phyloP scores from a whole-genome alignment of 768 basidiomycete species.

The Suillus cothurnatus region DNA sequence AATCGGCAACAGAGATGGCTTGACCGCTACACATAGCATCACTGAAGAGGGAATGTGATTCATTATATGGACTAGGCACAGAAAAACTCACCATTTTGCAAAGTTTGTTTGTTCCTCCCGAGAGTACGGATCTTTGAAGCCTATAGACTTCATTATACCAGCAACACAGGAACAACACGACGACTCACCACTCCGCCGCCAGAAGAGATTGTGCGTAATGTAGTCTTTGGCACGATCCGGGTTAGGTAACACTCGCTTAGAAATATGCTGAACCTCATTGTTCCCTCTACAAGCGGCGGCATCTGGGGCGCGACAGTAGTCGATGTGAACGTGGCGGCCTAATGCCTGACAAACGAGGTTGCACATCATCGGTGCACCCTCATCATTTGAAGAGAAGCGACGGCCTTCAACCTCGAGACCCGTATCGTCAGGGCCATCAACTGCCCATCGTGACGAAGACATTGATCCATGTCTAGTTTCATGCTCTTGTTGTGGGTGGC shows the following conservation, averaged over 20 bases:
- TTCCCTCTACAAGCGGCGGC: constrained; percentile 39
- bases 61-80: neutral
- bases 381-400: constrained; percentile 53
- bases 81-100: constrained; percentile 47
- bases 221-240: constrained; percentile 52
- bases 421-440: constrained; percentile 53
- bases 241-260: constrained; percentile 44
- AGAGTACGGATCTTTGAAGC: constrained; percentile 66
- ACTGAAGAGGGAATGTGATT: constrained; percentile 25
- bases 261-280: constrained; percentile 49
- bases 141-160: constrained; percentile 28
- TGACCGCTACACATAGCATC: constrained; percentile 55
- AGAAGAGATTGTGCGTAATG: constrained; percentile 55
- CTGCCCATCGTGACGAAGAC: constrained; percentile 56
- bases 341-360: constrained; percentile 56
- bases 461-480: constrained; percentile 68
- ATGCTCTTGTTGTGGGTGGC: constrained; percentile 60
- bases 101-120: constrained; percentile 56
- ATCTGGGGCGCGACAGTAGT: constrained; percentile 50
- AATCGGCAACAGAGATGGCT: neutral
- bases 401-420: constrained; percentile 55
- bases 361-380: constrained; percentile 67
- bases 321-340: constrained; percentile 60
- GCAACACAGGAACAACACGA: neutral
- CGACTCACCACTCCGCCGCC: constrained; percentile 56